Percentiles rank a stretch among this genome's conserved stretches.
Conservation (phyloP, 2,329 filamentous ascomycete genomes). For the Colletotrichum endophyticum region DNA sequence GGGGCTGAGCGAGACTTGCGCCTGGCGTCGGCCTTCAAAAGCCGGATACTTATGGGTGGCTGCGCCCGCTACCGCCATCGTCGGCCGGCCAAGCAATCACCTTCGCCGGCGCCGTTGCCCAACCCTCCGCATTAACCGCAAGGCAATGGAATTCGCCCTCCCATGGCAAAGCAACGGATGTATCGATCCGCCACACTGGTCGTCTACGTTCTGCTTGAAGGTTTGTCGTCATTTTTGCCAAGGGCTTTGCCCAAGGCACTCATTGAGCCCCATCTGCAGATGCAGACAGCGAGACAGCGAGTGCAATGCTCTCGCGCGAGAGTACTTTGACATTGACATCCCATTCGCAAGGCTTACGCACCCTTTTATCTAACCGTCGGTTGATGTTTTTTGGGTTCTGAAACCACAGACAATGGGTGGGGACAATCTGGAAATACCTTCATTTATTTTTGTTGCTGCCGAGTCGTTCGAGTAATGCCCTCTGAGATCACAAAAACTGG, state of each 20-base stretch:
- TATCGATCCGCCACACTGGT: background rate
- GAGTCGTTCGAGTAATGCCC: background rate
- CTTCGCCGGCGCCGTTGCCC: background rate
- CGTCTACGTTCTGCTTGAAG: background rate
- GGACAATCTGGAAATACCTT: background rate
- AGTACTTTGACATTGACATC: background rate
- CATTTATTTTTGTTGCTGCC: background rate
- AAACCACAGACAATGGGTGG: background rate
- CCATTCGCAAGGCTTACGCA: background rate
- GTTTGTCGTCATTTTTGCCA: background rate
- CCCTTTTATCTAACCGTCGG: background rate
- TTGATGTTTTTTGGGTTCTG: background rate
- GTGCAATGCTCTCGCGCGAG: background rate
- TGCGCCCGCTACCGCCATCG: background rate
- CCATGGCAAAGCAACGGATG: background rate
- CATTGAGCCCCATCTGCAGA: background rate
- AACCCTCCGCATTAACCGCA: conserved; percentile 40
- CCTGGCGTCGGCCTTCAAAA: background rate
- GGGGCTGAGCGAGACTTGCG: background rate
- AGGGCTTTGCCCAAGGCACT: background rate
- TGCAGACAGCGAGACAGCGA: background rate
- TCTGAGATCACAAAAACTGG: background rate
- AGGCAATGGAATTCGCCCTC: background rate
- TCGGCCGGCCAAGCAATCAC: background rate
- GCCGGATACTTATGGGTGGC: background rate